These are phyloP conservation scores for Nannizzia gypsea DNA, from an alignment of 2,329 filamentous ascomycete genomes.

Conservation along the genomic window DNA sequence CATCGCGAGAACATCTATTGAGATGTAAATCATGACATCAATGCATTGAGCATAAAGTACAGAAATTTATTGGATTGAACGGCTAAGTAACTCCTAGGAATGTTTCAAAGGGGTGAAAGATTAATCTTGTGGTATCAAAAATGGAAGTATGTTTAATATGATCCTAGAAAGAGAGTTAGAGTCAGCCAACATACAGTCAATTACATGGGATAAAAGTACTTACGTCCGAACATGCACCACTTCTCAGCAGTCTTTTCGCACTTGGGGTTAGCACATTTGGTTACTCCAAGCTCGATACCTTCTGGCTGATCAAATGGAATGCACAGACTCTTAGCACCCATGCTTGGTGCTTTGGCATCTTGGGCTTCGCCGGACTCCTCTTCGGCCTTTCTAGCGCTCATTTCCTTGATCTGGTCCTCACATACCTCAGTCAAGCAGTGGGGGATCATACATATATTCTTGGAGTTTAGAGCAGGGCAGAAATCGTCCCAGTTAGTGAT, in stretches of 20 bases:
- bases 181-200: neutral
- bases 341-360: slow-evolving; percentile 61
- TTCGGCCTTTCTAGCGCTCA: slow-evolving; percentile 61
- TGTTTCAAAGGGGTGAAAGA: neutral
- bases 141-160: slow-evolving; percentile 13
- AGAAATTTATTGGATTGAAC: neutral
- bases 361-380: slow-evolving; percentile 53
- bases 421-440: slow-evolving; percentile 76
- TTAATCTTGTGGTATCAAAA: neutral
- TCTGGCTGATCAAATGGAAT: slow-evolving; percentile 80
- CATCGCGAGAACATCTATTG: neutral
- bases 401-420: slow-evolving; percentile 89
- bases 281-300: slow-evolving; percentile 65
- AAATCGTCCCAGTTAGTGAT: slow-evolving; percentile 86
- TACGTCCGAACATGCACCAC: slow-evolving; percentile 78
- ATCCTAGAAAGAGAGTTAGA: slow-evolving; percentile 13
- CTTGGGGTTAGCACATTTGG: slow-evolving; percentile 84
- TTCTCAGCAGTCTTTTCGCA: slow-evolving; percentile 64
- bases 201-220: slow-evolving; percentile 4
- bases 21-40: neutral
- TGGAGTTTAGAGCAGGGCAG: slow-evolving; percentile 74
- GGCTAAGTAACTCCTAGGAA: slow-evolving; percentile 3
- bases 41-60: neutral
- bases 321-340: slow-evolving; percentile 66
- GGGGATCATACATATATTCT: slow-evolving; percentile 87